phyloP scores from a whole-genome alignment of 2,329 filamentous ascomycete genomes.

The Uncinocarpus reesii region DNA sequence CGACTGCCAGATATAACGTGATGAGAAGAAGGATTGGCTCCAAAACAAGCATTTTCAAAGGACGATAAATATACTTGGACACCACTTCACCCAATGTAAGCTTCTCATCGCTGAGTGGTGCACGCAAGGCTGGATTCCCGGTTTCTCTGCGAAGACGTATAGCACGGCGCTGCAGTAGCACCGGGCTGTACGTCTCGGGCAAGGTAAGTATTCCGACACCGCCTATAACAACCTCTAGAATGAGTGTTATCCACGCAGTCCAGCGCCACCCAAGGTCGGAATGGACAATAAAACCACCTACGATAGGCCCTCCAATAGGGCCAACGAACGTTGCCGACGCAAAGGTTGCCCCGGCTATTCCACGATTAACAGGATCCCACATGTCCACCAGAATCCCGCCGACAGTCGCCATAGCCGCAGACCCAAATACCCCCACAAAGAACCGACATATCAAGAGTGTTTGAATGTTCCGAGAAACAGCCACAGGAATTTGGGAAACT shows the following conservation, averaged over 20 bases:
- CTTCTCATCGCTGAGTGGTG: conserved; percentile 36
- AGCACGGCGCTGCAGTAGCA: conserved; percentile 42
- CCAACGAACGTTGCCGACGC: conserved; percentile 41
- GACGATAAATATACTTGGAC: conserved; percentile 38
- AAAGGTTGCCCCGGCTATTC: conserved; percentile 39
- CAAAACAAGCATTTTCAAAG: conserved; percentile 38
- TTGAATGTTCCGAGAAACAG: conserved; percentile 43
- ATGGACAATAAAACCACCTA: conserved; percentile 42
- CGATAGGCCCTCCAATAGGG: conserved; percentile 41
- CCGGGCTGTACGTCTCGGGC: conserved; percentile 43
- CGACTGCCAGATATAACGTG: conserved; percentile 36
- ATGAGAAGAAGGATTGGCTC: conserved; percentile 42
- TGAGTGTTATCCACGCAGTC: conserved; percentile 47
- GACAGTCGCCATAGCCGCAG: conserved; percentile 42
- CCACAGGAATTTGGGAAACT: conserved; percentile 48
- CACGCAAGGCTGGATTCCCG: conserved; percentile 39
- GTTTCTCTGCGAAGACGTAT: conserved; percentile 40
- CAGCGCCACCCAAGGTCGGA: conserved; percentile 47
- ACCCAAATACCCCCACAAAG: conserved; percentile 44
- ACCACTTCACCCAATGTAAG: conserved; percentile 32
- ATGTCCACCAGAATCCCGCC: conserved; percentile 43
- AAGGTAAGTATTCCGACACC: conserved; percentile 38
- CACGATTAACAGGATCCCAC: conserved; percentile 40
- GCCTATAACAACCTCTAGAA: conserved; percentile 38
- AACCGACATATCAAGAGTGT: conserved; percentile 48